These are phyloP conservation scores for Amaranthus cruentus DNA, from an alignment of 148 eudicot genomes.

Conservation along the genomic window DNA sequence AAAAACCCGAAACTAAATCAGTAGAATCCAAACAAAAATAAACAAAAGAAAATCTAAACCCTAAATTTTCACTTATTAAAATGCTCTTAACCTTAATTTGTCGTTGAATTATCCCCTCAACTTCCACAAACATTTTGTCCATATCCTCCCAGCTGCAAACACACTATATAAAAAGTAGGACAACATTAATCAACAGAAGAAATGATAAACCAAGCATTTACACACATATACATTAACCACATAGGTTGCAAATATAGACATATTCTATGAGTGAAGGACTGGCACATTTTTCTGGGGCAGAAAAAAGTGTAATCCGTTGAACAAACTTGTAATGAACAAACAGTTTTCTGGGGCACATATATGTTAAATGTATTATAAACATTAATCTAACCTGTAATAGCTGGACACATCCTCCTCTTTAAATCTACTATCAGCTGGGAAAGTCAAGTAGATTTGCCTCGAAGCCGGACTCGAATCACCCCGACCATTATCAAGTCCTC, in stretches of 20 bases:
- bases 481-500: slow-evolving; percentile 48
- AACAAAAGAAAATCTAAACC: too few relatives aligned
- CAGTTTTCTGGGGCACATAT: too few relatives aligned
- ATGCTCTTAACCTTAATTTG: slow-evolving; percentile 64
- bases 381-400: slow-evolving; percentile 6
- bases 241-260: too few relatives aligned
- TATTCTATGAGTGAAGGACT: slow-evolving; percentile 13
- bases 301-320: slow-evolving; percentile 24
- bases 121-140: slow-evolving; percentile 86
- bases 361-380: too few relatives aligned
- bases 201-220: too few relatives aligned
- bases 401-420: slow-evolving; percentile 83
- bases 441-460: slow-evolving; percentile 86
- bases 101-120: slow-evolving; percentile 77
- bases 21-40: too few relatives aligned
- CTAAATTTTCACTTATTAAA: background rate
- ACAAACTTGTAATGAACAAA: slow-evolving; percentile 9
- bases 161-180: slow-evolving; percentile 41
- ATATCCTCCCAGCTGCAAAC: slow-evolving; percentile 92
- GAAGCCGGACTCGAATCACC: slow-evolving; percentile 59
- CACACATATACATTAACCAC: too few relatives aligned
- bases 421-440: slow-evolving; percentile 85
- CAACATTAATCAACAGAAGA: background rate
- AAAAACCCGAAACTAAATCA: too few relatives aligned
- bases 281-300: slow-evolving; percentile 50